Evolutionary conservation across 116 monocot species (phyloP).

Genomic region (Phalaenopsis hybrid): DNA sequence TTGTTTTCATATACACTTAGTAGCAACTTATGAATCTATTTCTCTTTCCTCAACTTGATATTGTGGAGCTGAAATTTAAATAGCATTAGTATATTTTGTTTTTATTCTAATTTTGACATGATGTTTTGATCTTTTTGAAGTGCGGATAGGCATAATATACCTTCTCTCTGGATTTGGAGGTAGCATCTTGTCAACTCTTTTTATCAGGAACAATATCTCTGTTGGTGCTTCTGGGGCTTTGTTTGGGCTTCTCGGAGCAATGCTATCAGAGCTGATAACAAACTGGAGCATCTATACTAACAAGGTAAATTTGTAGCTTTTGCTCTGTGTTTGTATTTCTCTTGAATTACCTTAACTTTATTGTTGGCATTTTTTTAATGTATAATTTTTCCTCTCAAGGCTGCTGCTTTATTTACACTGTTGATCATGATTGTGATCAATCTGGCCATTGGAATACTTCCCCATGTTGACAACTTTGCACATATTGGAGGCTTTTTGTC

Average conservation of each 20-base stretch:
- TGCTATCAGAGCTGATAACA: conserved; percentile 85
- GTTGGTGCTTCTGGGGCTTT: conserved; percentile 94
- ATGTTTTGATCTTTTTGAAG: conserved; percentile 28
- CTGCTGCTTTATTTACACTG: conserved; percentile 54
- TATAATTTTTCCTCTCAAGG: conserved; percentile 25
- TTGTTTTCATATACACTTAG: background rate
- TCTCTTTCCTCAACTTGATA: background rate
- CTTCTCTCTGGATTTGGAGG: conserved; percentile 82
- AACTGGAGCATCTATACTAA: conserved; percentile 83
- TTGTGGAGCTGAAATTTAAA: background rate
- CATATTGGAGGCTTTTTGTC: conserved; percentile 87
- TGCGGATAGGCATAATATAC: conserved; percentile 66
- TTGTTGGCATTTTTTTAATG: background rate
- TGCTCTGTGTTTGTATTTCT: background rate
- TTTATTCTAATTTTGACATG: background rate
- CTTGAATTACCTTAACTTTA: background rate
- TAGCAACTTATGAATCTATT: background rate
- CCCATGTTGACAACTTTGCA: conserved; percentile 83
- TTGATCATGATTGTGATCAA: conserved; percentile 58
- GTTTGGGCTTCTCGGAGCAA: conserved; percentile 88
- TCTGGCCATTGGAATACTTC: conserved; percentile 79
- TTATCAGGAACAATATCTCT: conserved; percentile 60
- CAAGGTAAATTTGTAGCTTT: conserved; percentile 24
- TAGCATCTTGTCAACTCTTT: conserved; percentile 70
- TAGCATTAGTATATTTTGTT: background rate